Evolutionary conservation across 192 early-diverging fungal species (phyloP), one percentile per base, ranked within the genome.

Genomic region (Podila verticillata): DNA sequence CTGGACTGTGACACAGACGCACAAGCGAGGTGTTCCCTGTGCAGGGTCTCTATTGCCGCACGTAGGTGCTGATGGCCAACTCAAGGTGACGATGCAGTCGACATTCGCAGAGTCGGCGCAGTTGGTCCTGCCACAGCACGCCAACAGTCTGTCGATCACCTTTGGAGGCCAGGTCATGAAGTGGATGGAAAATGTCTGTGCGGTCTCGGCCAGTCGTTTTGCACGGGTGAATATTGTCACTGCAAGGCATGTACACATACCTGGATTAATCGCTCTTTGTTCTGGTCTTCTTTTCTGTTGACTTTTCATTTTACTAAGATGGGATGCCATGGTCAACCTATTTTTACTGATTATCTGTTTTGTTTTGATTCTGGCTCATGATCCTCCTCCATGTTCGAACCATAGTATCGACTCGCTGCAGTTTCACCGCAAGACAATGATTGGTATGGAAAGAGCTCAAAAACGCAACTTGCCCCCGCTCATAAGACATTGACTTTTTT

Each of bases 101-200:
- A 87, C 84, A 8, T 90, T 86, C 80, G 82, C 90, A 9, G 91
- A 93, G 66, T 82, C 88, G 6, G 89, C 89, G 0, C 86, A 93
- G 48, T 67, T 91, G 60, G 91, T 93, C 6, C 83, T 93, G 75
- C 92, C 92, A 12, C 91, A 93, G 36, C 93, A 94, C 67, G 91
- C 90, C 19, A 93, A 93, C 54, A 85, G 85, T 1, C 70, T 90
- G 15, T 75, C 79, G 29, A 92, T 92, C 51, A 92, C 91, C 7
- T 92, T 92, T 85, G 91, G 91, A 63, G 91, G 91, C 24, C 88
- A 91, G 61, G 92, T 92, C 49, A 92, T 92, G 84, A 73, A 87
- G 49, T 92, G 89, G 89, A 92, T 92, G 91, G 91, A 92, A 68
- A 83, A 74, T 22, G 88, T 91, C 70, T 81, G 87, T 5, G 66